phyloP scores from a whole-genome alignment of 2,329 filamentous ascomycete genomes.

The Aspergillus thermomutatus region DNA sequence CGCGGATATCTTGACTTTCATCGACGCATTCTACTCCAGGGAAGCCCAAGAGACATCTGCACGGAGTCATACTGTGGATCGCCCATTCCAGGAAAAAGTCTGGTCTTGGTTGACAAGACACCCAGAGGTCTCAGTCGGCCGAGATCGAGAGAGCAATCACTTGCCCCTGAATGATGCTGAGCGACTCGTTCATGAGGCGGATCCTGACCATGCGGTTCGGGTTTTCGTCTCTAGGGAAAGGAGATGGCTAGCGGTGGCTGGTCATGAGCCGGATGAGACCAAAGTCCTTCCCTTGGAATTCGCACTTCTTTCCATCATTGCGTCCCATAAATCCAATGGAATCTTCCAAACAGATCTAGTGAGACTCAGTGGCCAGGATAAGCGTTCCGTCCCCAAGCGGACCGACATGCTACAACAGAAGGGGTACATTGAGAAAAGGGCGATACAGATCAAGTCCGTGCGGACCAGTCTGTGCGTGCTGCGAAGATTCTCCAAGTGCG shows the following conservation, averaged over 20 bases:
- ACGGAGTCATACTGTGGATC: slow-evolving; percentile 41
- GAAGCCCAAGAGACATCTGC: slow-evolving; percentile 15
- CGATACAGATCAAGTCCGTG: slow-evolving; percentile 46
- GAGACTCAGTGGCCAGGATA: slow-evolving; percentile 58
- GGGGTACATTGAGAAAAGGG: slow-evolving; percentile 60
- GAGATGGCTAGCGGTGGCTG: slow-evolving; percentile 59
- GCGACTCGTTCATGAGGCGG: slow-evolving; percentile 8
- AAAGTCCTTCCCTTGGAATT: slow-evolving; percentile 56
- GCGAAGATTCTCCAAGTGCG: slow-evolving; percentile 43
- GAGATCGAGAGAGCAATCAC: slow-evolving; percentile 38
- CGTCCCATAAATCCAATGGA: slow-evolving; percentile 51
- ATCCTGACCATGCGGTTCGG: slow-evolving; percentile 20
- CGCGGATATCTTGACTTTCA: slow-evolving; percentile 32
- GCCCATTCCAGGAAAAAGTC: slow-evolving; percentile 50
- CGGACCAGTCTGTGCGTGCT: slow-evolving; percentile 57
- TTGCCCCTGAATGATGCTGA: slow-evolving; percentile 42
- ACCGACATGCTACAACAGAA: slow-evolving; percentile 56
- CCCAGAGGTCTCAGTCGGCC: slow-evolving; percentile 53
- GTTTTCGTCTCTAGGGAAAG: slow-evolving; percentile 54
- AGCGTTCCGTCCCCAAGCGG: slow-evolving; percentile 60
- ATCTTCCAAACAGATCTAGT: slow-evolving; percentile 58
- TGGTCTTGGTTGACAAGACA: slow-evolving; percentile 58
- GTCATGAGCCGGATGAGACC: slow-evolving; percentile 55
- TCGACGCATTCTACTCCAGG: slow-evolving; percentile 35
- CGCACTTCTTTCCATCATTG: slow-evolving; percentile 56